A percentile compares a stretch with the other conserved stretches of the same genome.
phyloP scores from a whole-genome alignment of 768 basidiomycete genomes.

The Tubosaeta sp. region DNA sequence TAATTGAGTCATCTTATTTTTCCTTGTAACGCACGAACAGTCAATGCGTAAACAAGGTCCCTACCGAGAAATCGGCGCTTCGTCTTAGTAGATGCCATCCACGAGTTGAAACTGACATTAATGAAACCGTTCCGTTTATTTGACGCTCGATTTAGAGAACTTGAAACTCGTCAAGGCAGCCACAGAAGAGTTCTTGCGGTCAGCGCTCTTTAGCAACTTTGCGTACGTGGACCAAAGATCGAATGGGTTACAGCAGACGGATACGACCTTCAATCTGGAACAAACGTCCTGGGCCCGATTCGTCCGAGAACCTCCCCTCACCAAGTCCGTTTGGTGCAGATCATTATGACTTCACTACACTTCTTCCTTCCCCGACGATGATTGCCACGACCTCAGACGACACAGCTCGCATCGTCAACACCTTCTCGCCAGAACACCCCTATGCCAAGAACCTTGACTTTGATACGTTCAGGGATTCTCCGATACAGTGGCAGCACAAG shows the following conservation, averaged over 20 bases:
- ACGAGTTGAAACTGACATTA: too few species aligned
- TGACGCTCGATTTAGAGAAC: constrained; percentile 37
- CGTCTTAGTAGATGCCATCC: too few species aligned
- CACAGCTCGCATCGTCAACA: constrained; percentile 41
- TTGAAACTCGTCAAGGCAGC: constrained; percentile 31
- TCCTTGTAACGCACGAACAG: too few species aligned
- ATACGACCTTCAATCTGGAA: constrained; percentile 28
- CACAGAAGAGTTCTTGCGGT: constrained; percentile 32
- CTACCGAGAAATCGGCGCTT: too few species aligned
- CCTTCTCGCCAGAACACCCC: constrained; percentile 39
- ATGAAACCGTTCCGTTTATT: constrained; percentile 13
- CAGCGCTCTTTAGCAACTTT: constrained; percentile 17
- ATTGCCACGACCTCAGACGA: constrained; percentile 30
- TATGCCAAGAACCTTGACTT: constrained; percentile 33
- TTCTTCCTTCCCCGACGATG: constrained; percentile 44
- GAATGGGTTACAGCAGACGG: constrained; percentile 43
- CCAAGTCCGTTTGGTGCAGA: constrained; percentile 31
- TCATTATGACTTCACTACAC: constrained; percentile 55
- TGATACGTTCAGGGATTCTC: constrained; percentile 37
- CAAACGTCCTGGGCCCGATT: constrained; percentile 42
- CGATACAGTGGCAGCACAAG: constrained; percentile 19
- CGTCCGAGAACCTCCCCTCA: background rate
- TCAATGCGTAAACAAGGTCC: too few species aligned
- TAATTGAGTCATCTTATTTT: too few species aligned
- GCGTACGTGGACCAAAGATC: background rate